A percentile compares a stretch with the other conserved stretches of the same genome.
Evolutionary conservation across 257 asterid species (phyloP).

Genomic region (Solanum rostratum): DNA sequence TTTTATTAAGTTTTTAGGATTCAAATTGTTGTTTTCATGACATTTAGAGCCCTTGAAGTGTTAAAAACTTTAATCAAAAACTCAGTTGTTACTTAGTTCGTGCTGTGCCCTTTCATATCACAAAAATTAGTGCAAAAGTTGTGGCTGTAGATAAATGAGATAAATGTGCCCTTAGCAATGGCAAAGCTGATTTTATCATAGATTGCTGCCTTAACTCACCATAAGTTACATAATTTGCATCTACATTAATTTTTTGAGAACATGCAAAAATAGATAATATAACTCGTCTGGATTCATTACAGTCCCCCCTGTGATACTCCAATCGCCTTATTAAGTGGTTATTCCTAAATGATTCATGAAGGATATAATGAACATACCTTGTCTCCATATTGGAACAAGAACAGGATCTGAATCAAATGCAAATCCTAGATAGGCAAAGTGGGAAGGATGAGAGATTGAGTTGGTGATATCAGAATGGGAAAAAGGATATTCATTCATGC

Average conservation of each 20-base stretch:
- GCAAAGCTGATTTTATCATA: background rate
- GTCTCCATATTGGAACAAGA: background rate
- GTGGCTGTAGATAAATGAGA: background rate
- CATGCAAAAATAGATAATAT: background rate
- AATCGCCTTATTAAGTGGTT: background rate
- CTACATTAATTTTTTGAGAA: background rate
- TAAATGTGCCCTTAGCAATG: background rate
- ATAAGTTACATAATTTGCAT: background rate
- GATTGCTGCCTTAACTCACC: background rate
- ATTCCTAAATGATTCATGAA: background rate
- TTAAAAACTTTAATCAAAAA: background rate
- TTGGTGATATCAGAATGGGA: background rate
- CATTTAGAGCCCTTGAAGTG: background rate
- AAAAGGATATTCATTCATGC: background rate
- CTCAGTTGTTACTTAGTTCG: background rate
- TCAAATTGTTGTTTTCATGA: background rate
- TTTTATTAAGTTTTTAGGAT: background rate
- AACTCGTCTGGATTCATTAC: background rate
- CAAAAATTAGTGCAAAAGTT: background rate
- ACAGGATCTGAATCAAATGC: background rate
- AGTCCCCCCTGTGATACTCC: background rate
- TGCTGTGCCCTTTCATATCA: background rate
- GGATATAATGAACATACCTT: background rate
- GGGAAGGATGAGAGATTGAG: background rate
- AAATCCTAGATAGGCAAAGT: background rate